Evolutionary conservation across 2,329 filamentous ascomycete species (phyloP).

Genomic region (Apiospora sp.): DNA sequence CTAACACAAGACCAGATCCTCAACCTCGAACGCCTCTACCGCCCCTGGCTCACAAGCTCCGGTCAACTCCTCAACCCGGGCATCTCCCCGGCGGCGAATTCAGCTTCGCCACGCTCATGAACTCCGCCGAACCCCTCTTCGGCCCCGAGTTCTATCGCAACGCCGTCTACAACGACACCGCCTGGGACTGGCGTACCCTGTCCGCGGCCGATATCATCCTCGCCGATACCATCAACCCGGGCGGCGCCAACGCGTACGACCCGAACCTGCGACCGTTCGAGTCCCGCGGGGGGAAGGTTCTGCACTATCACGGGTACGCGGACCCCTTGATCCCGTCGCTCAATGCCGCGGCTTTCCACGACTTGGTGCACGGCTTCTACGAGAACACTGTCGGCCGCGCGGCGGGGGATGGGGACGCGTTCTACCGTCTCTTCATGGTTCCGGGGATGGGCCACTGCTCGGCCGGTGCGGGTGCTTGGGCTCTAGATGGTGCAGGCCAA

Average conservation of each 20-base stretch:
- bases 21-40: constrained; percentile 44
- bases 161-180: constrained; percentile 49
- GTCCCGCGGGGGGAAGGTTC: constrained; percentile 50
- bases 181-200: constrained; percentile 45
- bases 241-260: constrained; percentile 47
- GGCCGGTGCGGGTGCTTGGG: constrained; percentile 44
- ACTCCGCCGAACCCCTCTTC: constrained; percentile 41
- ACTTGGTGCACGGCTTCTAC: constrained; percentile 38
- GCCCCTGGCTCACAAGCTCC: constrained; percentile 34
- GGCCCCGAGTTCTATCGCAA: constrained; percentile 47
- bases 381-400: constrained; percentile 34
- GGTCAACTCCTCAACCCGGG: constrained; percentile 50
- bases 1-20: constrained; percentile 52
- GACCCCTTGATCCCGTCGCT: constrained; percentile 51
- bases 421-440: constrained; percentile 60
- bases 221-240: constrained; percentile 47
- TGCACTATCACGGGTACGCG: constrained; percentile 55
- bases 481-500: constrained; percentile 30
- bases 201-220: constrained; percentile 40
- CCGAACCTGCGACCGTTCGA: constrained; percentile 50
- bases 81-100: constrained; percentile 57
- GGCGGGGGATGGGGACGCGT: constrained; percentile 46
- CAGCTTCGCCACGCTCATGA: constrained; percentile 43
- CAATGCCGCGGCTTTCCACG: constrained; percentile 45
- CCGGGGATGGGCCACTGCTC: constrained; percentile 62